phyloP scores from a whole-genome alignment of 2,329 filamentous ascomycete genomes.

The Pezicula neosporulosa region DNA sequence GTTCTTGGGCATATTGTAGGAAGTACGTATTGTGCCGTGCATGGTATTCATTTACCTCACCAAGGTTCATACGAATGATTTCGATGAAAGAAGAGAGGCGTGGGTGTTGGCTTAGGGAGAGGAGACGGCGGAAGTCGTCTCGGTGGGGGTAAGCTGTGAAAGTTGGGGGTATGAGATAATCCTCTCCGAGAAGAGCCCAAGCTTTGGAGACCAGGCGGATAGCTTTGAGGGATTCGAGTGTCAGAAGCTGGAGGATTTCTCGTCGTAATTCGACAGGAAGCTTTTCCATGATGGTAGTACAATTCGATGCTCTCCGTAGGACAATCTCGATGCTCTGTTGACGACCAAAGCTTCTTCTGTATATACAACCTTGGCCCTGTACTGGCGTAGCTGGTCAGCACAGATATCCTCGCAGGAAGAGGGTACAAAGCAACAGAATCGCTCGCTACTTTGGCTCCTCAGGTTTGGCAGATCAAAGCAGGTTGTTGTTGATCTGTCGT shows the following conservation, averaged over 20 bases:
- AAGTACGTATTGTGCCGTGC: slow-evolving; percentile 26
- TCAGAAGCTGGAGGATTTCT: slow-evolving; percentile 12
- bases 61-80: slow-evolving; percentile 18
- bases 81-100: slow-evolving; percentile 16
- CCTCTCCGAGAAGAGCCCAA: slow-evolving; percentile 19
- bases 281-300: slow-evolving; percentile 12
- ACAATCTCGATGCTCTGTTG: too few species aligned
- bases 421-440: too few species aligned
- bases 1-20: slow-evolving; percentile 21
- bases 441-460: too few species aligned
- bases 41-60: slow-evolving; percentile 26
- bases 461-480: too few species aligned
- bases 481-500: too few species aligned
- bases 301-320: too few species aligned
- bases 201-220: slow-evolving; percentile 17
- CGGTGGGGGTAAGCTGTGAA: slow-evolving; percentile 18
- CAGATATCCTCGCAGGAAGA: too few species aligned
- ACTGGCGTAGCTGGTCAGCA: too few species aligned
- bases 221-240: slow-evolving; percentile 12
- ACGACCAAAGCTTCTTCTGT: too few species aligned
- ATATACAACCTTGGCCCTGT: too few species aligned
- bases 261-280: slow-evolving; percentile 21
- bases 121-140: slow-evolving; percentile 18
- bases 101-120: slow-evolving; percentile 16
- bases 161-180: slow-evolving; percentile 17